Percentiles rank a stretch among this genome's conserved stretches.
Evolutionary conservation across 2,329 filamentous ascomycete genomes (phyloP).

Genomic region (Grosmannia serpens): DNA sequence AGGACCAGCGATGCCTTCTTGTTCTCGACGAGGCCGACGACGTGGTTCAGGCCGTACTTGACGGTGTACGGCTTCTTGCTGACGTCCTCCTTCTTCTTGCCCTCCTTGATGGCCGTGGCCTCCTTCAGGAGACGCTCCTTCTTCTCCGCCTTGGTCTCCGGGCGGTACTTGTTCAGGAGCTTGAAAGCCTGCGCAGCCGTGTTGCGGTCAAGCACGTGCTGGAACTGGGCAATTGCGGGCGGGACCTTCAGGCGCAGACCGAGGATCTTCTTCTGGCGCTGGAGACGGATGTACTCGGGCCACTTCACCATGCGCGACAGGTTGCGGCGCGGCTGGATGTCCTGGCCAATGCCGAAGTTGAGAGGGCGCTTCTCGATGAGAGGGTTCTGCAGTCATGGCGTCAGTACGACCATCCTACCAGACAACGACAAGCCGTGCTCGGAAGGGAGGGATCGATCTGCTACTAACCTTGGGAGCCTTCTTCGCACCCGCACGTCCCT

Average conservation of each 20-base stretch:
- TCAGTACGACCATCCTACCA: background rate
- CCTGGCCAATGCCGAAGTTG: slow-evolving; percentile 98
- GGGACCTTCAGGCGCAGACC: slow-evolving; percentile 98
- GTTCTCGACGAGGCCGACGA: slow-evolving; percentile 94
- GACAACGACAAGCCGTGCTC: background rate
- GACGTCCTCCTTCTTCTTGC: slow-evolving; percentile 99
- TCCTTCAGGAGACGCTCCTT: slow-evolving; percentile 98
- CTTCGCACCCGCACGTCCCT: slow-evolving; percentile 84
- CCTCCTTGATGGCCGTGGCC: slow-evolving; percentile 93
- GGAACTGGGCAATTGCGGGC: slow-evolving; percentile 94
- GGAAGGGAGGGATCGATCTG: background rate
- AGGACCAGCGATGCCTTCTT: slow-evolving; percentile 99
- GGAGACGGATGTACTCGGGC: slow-evolving; percentile 97
- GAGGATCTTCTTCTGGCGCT: slow-evolving; percentile 90
- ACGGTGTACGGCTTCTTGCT: slow-evolving; percentile 99
- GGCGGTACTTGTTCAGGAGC: slow-evolving; percentile 99
- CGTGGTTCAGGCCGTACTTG: slow-evolving; percentile 99
- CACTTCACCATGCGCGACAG: slow-evolving; percentile 98
- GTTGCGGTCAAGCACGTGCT: slow-evolving; percentile 93
- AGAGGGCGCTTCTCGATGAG: slow-evolving; percentile 95
- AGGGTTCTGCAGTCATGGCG: slow-evolving; percentile 61
- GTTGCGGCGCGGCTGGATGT: slow-evolving; percentile 95
- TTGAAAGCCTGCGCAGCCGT: slow-evolving; percentile 95
- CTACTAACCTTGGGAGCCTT: slow-evolving; percentile 88
- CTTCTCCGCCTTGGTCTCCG: slow-evolving; percentile 98